These are phyloP conservation scores for Hanseniaspora meyeri DNA, from an alignment of 805 yeast species.

Conservation along the genomic window DNA sequence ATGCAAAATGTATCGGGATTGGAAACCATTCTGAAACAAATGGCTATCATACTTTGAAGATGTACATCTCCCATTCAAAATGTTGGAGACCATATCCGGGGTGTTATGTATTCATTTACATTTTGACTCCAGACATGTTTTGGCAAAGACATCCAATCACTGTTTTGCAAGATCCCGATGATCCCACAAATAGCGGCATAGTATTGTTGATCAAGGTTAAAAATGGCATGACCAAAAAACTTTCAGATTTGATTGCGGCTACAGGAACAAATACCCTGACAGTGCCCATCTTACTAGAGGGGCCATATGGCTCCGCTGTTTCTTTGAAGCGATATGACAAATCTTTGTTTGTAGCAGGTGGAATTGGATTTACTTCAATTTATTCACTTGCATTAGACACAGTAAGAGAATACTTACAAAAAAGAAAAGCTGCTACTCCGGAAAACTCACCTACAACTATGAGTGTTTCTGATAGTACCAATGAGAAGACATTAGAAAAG, in stretches of 20 bases:
- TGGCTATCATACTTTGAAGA: slow-evolving; percentile 31
- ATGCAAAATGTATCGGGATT: slow-evolving; percentile 20
- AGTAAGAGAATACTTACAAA: slow-evolving; percentile 10
- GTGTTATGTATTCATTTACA: slow-evolving; percentile 35
- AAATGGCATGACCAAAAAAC: slow-evolving; percentile 34
- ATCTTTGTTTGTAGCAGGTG: slow-evolving; percentile 56
- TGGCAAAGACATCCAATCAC: slow-evolving; percentile 54
- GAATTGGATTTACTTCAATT: slow-evolving; percentile 55
- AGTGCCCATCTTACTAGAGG: slow-evolving; percentile 40
- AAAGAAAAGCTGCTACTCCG: neutral
- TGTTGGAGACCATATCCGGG: slow-evolving; percentile 35
- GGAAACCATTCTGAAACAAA: neutral
- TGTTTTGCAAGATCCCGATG: slow-evolving; percentile 29
- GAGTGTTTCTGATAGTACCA: neutral
- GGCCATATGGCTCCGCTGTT: slow-evolving; percentile 53
- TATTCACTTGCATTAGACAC: slow-evolving; percentile 34
- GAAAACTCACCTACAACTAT: neutral
- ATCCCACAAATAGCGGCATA: slow-evolving; percentile 27
- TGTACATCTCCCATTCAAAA: slow-evolving; percentile 35
- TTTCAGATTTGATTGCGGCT: slow-evolving; percentile 24
- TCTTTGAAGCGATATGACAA: slow-evolving; percentile 40
- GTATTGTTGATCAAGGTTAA: slow-evolving; percentile 36
- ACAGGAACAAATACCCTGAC: slow-evolving; percentile 21
- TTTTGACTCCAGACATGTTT: slow-evolving; percentile 35
- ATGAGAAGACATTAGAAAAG: neutral